Evolutionary conservation across 495 filamentous ascomycete species (phyloP), one percentile per base, ranked within the genome.

Genomic region (Aspergillus taichungensis): DNA sequence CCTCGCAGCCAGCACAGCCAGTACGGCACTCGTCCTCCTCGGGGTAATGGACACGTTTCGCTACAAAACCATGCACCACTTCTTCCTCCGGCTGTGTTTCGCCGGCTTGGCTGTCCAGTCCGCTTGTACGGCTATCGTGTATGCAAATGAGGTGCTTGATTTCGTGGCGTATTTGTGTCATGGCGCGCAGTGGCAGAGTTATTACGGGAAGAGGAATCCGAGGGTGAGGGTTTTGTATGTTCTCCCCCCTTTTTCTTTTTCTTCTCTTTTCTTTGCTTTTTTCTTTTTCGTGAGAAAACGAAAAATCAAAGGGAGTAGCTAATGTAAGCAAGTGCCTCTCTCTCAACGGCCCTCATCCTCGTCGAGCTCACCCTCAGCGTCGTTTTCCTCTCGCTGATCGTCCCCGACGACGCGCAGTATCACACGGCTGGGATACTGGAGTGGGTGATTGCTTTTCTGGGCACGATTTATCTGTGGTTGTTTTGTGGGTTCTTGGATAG

Each of bases 31-130:
- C 12, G 53, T 53, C 18, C 30, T 57, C 0, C 47, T 57, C 12
- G 40, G 41, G 12, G 48, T 57, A 34, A 57, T 57, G 54, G 54
- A 57, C 37, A 57, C 54, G 24, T 57, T 57, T 35, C 54, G 54
- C 6, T 57, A 57, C 34, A 47, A 51, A 14, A 32, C 11, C 14
- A 36, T 40, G 11, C 54, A 57, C 31, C 45, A 53, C n/a, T 28
- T 57, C 28, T 53, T 57, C 40, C 47, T 57, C 34, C 50, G 42
- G 0, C 8, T 51, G 11, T 57, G 54, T 34, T 57, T 57, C 14
- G 45, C 47, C 6, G 54, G 54, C 1, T 34, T 57, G 27, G 54
- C 54, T 0, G 5, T 57, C 8, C 54, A 57, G 37, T 50, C 54
- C 5, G 50, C 48, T 5, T 45, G 50, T 10, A 57, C 54, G 10